Percentiles rank a stretch among this genome's conserved stretches.
phyloP scores from a whole-genome alignment of 768 basidiomycete genomes.

The Amanita pseudoporphyria region DNA sequence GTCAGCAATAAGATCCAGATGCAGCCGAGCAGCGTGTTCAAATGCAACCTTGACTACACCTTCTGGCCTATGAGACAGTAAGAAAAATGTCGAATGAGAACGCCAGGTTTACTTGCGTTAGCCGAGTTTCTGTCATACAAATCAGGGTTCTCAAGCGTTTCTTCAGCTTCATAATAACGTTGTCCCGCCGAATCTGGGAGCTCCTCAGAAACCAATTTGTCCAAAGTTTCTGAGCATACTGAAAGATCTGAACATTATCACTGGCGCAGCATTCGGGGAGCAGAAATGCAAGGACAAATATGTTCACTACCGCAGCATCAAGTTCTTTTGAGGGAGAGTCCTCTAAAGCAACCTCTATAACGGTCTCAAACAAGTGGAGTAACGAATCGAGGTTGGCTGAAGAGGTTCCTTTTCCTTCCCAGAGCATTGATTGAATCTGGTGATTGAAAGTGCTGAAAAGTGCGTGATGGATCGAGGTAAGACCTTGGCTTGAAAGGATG shows the following conservation, averaged over 20 bases:
- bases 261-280: constrained; percentile 25
- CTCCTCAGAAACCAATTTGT: constrained; percentile 18
- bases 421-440: constrained; percentile 24
- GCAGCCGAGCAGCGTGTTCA: constrained; percentile 24
- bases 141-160: constrained; percentile 32
- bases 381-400: constrained; percentile 17
- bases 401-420: constrained; percentile 14
- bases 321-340: constrained; percentile 10
- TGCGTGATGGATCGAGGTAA: constrained; percentile 21
- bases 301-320: constrained; percentile 25
- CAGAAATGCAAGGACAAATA: constrained; percentile 42
- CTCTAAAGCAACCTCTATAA: constrained; percentile 15
- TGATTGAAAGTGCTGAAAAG: constrained; percentile 26
- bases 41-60: constrained; percentile 31
- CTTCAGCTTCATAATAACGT: constrained; percentile 27
- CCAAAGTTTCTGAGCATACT: constrained; percentile 27
- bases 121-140: constrained; percentile 26
- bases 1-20: constrained; percentile 32
- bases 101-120: constrained; percentile 20
- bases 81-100: constrained; percentile 1
- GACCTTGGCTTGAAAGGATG: constrained; percentile 25
- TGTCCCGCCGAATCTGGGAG: constrained; percentile 14
- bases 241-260: constrained; percentile 15
- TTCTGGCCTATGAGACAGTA: constrained; percentile 28
- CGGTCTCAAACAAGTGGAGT: constrained; percentile 24